Evolutionary conservation across 805 yeast genomes (phyloP), one percentile per base, ranked within the genome.

Genomic region (Vanderwaltozyma polyspora): DNA sequence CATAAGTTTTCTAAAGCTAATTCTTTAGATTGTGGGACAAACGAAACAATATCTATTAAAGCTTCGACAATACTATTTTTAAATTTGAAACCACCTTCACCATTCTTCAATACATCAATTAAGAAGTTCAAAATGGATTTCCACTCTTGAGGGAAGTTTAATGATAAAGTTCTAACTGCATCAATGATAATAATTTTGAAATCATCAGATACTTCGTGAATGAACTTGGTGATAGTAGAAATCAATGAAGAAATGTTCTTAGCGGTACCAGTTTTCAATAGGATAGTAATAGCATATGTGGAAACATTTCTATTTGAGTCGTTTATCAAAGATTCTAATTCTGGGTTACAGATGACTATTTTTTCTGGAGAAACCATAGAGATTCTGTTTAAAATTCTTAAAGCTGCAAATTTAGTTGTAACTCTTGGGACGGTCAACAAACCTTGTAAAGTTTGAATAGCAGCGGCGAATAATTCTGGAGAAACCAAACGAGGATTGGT

Each of bases 201-300:
- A 56, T 91, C 98, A 59, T 91, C 98, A 22, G 94, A 75, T 43
- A 91, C 89, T 46, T 89, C 96, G 55, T 74, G 83, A 80, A 89
- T 83, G 56, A 87, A 80, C 25, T 79, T 78, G 22, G 91, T 70
- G 63, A 91, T 85, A 36, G 86, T 87, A 42, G 78, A 70, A 60
- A 91, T 84, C 48, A 91, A 71, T 50, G 94, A 72, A 57, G 89
- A 95, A 37, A 91, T 95, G 46, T 74, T 73, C 40, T 83, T 85
- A 41, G 84, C 79, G 44, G 87, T 86, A 55, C 96, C 95, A 2
- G 97, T 89, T 64, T 89, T 91, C 59, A 91, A 73, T 52, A 91
- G 68, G 2, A 97, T 89, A 23, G 97, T 91, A 56, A 91, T 91
- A 19, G 98, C 96, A 60, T 85, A 89, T 12, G 98, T 91, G 11